Evolutionary conservation across 768 basidiomycete genomes (phyloP).

Genomic region (Phylloporus arenicola): DNA sequence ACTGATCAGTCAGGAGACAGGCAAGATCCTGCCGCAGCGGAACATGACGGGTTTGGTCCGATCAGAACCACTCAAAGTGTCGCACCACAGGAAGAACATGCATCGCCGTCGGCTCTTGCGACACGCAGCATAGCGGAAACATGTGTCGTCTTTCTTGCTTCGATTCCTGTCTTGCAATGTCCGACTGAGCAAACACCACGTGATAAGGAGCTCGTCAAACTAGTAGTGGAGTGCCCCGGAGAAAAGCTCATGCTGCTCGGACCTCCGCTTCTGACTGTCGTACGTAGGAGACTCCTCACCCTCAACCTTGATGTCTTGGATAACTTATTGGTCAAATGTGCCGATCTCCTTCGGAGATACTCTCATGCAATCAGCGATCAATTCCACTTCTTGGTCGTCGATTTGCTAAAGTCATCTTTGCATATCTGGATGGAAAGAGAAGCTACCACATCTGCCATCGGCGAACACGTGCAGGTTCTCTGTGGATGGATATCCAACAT

Average conservation of each 20-base stretch:
- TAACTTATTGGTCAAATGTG: constrained; percentile 49
- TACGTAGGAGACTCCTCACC: constrained; percentile 50
- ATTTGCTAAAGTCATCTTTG: constrained; percentile 60
- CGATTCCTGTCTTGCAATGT: constrained; percentile 60
- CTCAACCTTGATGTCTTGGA: constrained; percentile 49
- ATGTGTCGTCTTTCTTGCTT: constrained; percentile 56
- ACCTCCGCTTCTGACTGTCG: constrained; percentile 48
- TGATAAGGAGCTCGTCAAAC: constrained; percentile 54
- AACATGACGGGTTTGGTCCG: constrained; percentile 55
- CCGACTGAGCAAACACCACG: constrained; percentile 52
- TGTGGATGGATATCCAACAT: constrained; percentile 50
- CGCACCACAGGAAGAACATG: constrained; percentile 26
- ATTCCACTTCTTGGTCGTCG: constrained; percentile 50
- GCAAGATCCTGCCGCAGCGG: constrained; percentile 32
- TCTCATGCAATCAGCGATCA: constrained; percentile 48
- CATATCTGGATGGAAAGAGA: constrained; percentile 48
- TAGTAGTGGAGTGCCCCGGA: constrained; percentile 44
- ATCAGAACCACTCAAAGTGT: constrained; percentile 39
- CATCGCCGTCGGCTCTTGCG: constrained; percentile 24
- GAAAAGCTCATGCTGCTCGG: constrained; percentile 58
- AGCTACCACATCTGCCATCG: constrained; percentile 31
- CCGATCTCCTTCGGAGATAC: constrained; percentile 48
- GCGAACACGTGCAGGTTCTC: constrained; percentile 43
- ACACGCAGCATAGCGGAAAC: constrained; percentile 39
- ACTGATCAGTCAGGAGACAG: constrained; percentile 17